phyloP scores from a whole-genome alignment of 2,329 filamentous ascomycete genomes.

The Calonectria naviculata region DNA sequence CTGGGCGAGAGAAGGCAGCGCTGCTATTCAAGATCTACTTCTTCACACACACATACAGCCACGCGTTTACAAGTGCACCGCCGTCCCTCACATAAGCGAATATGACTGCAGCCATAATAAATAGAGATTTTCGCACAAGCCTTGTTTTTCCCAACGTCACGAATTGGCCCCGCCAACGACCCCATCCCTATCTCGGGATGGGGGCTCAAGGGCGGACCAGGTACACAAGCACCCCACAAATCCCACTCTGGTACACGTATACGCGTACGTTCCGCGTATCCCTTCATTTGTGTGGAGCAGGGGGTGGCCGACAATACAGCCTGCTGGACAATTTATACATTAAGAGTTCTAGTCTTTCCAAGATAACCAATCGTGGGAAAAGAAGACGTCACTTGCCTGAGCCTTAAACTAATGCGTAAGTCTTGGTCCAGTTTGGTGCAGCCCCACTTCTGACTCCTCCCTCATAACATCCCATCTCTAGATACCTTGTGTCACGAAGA shows the following conservation, averaged over 20 bases:
- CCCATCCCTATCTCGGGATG: neutral
- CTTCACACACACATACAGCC: neutral
- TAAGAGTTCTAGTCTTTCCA: too few relatives aligned
- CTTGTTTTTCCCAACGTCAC: neutral
- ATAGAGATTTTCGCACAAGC: too few relatives aligned
- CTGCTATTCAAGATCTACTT: neutral
- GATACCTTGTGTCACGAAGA: too few relatives aligned
- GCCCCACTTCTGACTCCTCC: too few relatives aligned
- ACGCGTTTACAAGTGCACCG: neutral
- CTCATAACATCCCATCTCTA: too few relatives aligned
- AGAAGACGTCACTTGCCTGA: too few relatives aligned
- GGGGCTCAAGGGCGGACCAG: neutral
- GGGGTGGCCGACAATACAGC: too few relatives aligned
- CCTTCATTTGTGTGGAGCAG: neutral
- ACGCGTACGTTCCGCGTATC: constrained; percentile 9
- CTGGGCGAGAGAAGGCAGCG: neutral
- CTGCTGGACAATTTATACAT: too few relatives aligned
- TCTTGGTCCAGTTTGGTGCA: too few relatives aligned
- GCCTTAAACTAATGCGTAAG: too few relatives aligned
- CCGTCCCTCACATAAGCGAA: neutral
- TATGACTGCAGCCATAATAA: neutral
- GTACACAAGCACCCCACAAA: neutral
- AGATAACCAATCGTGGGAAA: too few relatives aligned
- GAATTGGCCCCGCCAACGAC: neutral
- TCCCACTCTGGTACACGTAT: constrained; percentile 5